Evolutionary conservation across 108 stramenopile genomes (phyloP), one percentile per base, ranked within the genome.

Genomic region (Mayamaea pseudoterrestris): DNA sequence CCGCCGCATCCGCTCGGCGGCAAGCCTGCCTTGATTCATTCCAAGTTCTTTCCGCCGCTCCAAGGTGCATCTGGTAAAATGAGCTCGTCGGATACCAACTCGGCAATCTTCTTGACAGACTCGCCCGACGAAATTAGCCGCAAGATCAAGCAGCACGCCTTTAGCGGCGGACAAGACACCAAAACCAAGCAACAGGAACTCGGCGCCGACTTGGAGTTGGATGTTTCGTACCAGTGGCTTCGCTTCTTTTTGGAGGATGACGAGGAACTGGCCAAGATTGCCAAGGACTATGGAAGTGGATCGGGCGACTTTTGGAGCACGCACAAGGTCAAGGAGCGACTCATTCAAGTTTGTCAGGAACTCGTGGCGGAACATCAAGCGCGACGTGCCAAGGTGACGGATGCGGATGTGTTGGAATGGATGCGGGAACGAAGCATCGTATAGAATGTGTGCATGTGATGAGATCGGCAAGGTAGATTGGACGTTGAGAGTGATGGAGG

Each of bases 201-300:
- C 6, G 98, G 98, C 25, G 98, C 98, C 27, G 74, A 99, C 72
- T 56, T 99, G 37, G 86, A 94, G 31, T 69, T 88, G 13, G 97
- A 98, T 59, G 95, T 98, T 5, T 53, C 86, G 12, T 96, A 90
- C 58, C 94, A 97, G 79, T 98, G 94, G 90, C 63, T 98, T 42
- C 55, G 71, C 27, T 98, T 98, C 73, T 98, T 98, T 60, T 61
- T 97, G 58, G 98, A 98, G 52, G 94, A 95, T 59, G 98, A 97
- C 60, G 89, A 94, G n/a, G 88, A 93, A 57, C 61, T 97, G 40
- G 80, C 54, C 24, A 48, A 60, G 36, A 96, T 98, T 57, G 92
- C 80, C 12, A 41, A 68, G 39, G 80, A 93, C 54, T 98, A 98
- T 53, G 77, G 75, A 3, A 59, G 74, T 12, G 98, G 98, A 18